phyloP scores from a whole-genome alignment of 495 filamentous ascomycete genomes.

The Podospora fimiseda region DNA sequence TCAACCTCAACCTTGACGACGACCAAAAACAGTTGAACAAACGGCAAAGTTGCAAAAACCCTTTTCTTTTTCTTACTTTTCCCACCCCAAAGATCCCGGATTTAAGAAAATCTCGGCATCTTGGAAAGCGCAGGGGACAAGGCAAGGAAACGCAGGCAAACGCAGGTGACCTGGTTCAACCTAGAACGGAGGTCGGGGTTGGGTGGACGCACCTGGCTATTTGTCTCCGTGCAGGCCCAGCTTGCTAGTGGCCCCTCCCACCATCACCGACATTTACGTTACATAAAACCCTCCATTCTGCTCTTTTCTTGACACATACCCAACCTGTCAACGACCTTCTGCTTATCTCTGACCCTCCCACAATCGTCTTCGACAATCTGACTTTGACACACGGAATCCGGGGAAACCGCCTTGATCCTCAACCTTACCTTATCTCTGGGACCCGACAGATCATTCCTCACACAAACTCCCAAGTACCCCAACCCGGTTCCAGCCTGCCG shows the following conservation, averaged over 20 bases:
- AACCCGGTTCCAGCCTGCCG: slow-evolving; percentile 38
- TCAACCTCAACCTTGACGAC: too few species aligned
- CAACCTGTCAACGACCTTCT: slow-evolving; percentile 38
- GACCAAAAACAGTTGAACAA: too few species aligned
- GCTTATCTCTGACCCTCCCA: slow-evolving; percentile 36
- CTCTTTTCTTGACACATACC: slow-evolving; percentile 42
- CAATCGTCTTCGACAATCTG: slow-evolving; percentile 32
- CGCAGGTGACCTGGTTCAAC: slow-evolving; percentile 23
- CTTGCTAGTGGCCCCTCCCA: slow-evolving; percentile 26
- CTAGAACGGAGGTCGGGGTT: slow-evolving; percentile 13
- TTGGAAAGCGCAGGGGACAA: slow-evolving; percentile 5
- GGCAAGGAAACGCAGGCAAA: slow-evolving; percentile 13
- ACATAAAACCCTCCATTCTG: slow-evolving; percentile 49
- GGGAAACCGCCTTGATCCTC: slow-evolving; percentile 27
- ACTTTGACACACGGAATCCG: slow-evolving; percentile 30
- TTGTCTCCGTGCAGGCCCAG: slow-evolving; percentile 20
- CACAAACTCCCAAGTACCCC: not conserved
- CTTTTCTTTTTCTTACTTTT: not conserved
- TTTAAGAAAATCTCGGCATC: not conserved
- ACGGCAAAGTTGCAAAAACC: too few species aligned
- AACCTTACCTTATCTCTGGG: slow-evolving; percentile 30
- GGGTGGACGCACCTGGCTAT: slow-evolving; percentile 23
- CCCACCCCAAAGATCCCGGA: not conserved
- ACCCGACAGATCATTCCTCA: slow-evolving; percentile 9
- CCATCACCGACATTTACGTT: slow-evolving; percentile 41